Percentiles rank a stretch among this genome's conserved stretches.
Conservation (phyloP, 208 protist species). For the Leishmania lainsoni region DNA sequence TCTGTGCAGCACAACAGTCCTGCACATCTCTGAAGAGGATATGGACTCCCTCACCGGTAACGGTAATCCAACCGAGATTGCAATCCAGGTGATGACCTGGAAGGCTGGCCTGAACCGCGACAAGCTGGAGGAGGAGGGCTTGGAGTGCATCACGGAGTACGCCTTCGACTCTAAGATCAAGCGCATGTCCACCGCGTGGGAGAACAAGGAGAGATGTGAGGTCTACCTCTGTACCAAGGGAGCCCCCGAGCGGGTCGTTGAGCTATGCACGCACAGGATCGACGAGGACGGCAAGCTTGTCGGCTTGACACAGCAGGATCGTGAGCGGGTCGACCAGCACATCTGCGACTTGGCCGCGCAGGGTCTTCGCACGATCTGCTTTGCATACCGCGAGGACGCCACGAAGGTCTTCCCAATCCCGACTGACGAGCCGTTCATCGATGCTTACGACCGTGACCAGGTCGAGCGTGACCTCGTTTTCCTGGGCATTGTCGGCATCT, state of each 20-base stretch:
- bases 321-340: slow-evolving; percentile 43
- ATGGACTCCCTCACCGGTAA: slow-evolving; percentile 65
- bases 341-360: slow-evolving; percentile 67
- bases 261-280: slow-evolving; percentile 65
- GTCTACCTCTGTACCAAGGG: slow-evolving; percentile 89
- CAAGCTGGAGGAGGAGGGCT: slow-evolving; percentile 66
- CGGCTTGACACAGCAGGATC: slow-evolving; percentile 45
- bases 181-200: slow-evolving; percentile 86
- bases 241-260: slow-evolving; percentile 85
- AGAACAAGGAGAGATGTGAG: slow-evolving; percentile 51
- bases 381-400: slow-evolving; percentile 56
- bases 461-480: slow-evolving; percentile 89
- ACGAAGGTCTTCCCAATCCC: slow-evolving; percentile 39
- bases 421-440: slow-evolving; percentile 47
- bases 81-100: slow-evolving; percentile 91
- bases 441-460: slow-evolving; percentile 56
- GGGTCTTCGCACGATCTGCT: slow-evolving; percentile 68
- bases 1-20: slow-evolving; percentile 75
- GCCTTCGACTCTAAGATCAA: slow-evolving; percentile 90
- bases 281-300: slow-evolving; percentile 40
- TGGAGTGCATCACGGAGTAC: slow-evolving; percentile 84
- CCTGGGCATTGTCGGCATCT: slow-evolving; percentile 92
- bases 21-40: slow-evolving; percentile 66
- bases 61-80: slow-evolving; percentile 89
- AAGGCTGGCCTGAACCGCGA: slow-evolving; percentile 77